Percentiles rank a stretch among this genome's conserved stretches.
These are phyloP conservation scores for Terfezia claveryi DNA, from an alignment of 495 filamentous ascomycete species.

Conservation along the genomic window DNA sequence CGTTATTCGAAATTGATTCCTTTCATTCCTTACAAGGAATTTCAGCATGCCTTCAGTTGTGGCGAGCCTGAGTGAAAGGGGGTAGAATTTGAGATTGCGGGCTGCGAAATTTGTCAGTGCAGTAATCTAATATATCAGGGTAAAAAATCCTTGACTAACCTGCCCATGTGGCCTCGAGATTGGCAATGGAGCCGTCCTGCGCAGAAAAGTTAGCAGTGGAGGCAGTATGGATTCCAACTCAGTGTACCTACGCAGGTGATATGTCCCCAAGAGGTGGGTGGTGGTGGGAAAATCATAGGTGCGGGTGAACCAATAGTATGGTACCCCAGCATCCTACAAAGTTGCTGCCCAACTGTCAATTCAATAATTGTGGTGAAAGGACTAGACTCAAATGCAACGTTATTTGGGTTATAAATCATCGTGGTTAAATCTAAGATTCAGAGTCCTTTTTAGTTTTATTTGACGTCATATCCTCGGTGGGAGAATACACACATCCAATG, in stretches of 20 bases:
- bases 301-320: conserved; percentile 14
- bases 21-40: no score
- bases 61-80: conserved; percentile 22
- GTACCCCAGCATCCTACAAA: conserved; percentile 27
- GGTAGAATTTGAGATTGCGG: conserved; percentile 30
- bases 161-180: conserved; percentile 26
- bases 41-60: conserved; percentile 17
- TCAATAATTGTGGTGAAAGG: conserved; percentile 24
- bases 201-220: no score
- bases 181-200: conserved; percentile 25
- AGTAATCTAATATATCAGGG: no score
- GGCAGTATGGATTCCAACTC: no score
- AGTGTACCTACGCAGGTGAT: neutral
- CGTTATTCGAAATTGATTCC: no score
- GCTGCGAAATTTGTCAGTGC: conserved; percentile 6
- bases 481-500: neutral
- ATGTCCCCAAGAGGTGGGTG: conserved; percentile 22
- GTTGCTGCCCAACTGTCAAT: conserved; percentile 24
- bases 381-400: conserved; percentile 26
- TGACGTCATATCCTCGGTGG: neutral
- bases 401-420: conserved; percentile 31
- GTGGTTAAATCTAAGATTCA: conserved; percentile 24
- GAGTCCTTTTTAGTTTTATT: conserved; percentile 9
- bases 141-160: no score
- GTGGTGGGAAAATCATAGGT: neutral